Evolutionary conservation across 2,329 filamentous ascomycete species (phyloP), one percentile per base, ranked within the genome.

Genomic region (Trichoderma sp.): DNA sequence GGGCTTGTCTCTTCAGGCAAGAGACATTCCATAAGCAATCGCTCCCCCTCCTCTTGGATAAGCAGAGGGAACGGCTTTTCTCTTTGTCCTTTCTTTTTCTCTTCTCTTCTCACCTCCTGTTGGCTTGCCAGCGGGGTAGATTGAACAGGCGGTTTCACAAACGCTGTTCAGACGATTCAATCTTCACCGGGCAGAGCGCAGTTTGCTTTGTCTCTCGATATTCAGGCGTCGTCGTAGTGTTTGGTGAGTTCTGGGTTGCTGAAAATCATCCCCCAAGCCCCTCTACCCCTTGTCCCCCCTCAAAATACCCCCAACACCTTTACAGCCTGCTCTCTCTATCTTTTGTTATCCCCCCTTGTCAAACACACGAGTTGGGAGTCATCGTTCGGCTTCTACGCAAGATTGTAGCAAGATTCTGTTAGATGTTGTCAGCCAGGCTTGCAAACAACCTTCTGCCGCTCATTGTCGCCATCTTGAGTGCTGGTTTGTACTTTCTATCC

Each of bases 1-100:
- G n/a, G 28, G 3, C 61, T 39, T 53, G 34, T 66, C 62, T 47
- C 34, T n/a, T 51, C 56, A 32, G 26, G 34, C 56, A 47, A 34
- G 26, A 43, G 56, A 47, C 66, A 12, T 32, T 57, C 65, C 65
- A 60, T 68, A 60, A 68, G 66, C 53, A 61, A 53, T 61, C 56
- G 21, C 51, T 18, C 11, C 62, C 65, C 32, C 62, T 53, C 67
- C 62, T 53, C 67, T 51, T 11, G 9, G 57, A 53, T 53, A 12
- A 21, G 28, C 57, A 32, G 56, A 18, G 26, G 28, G n/a, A 62
- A 36, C 21, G 56, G 7, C 56, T 61, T 21, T 57, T 51, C 7
- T 30, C 21, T 58, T 32, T 43, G 36, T 51, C 9, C 15, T 43
- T 43, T 4, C 15, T 43, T 18, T 43, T n/a, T 3, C n/a, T 43